Percentiles rank a stretch among this genome's conserved stretches.
These are phyloP conservation scores for Xylaria curta DNA, from an alignment of 495 filamentous ascomycete genomes.

Conservation along the genomic window DNA sequence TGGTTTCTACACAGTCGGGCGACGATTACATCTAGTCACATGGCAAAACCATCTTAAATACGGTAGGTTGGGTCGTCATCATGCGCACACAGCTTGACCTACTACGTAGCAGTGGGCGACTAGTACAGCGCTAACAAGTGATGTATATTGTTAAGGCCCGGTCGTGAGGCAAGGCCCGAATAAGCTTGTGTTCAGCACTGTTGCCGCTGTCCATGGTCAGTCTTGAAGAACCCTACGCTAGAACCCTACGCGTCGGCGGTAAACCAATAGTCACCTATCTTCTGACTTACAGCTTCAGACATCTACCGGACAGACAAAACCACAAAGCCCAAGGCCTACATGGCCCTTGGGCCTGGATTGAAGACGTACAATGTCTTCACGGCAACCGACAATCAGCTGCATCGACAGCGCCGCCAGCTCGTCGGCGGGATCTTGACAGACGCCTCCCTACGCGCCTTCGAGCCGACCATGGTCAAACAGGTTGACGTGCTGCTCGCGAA, in stretches of 20 bases:
- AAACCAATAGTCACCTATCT: background rate
- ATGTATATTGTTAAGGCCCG: constrained; percentile 11
- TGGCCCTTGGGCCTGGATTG: constrained; percentile 17
- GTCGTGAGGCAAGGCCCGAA: constrained; percentile 33
- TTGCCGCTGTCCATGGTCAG: constrained; percentile 28
- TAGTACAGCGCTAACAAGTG: background rate
- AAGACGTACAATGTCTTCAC: constrained; percentile 22
- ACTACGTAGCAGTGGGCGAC: background rate
- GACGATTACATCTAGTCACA: constrained; percentile 22
- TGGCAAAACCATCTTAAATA: constrained; percentile 27
- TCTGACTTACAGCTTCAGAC: background rate
- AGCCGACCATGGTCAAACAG: constrained; percentile 23
- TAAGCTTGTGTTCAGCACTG: constrained; percentile 30
- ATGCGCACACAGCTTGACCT: background rate
- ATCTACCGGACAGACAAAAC: constrained; percentile 21
- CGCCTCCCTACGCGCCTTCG: constrained; percentile 21
- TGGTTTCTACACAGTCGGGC: constrained; percentile 17
- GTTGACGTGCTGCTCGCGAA: constrained; percentile 20
- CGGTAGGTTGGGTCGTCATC: constrained; percentile 7
- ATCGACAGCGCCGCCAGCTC: constrained; percentile 19
- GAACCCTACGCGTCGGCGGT: background rate
- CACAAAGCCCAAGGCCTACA: constrained; percentile 20
- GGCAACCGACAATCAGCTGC: constrained; percentile 15
- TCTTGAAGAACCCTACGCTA: background rate
- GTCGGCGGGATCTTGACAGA: constrained; percentile 23